Conservation (phyloP, 495 filamentous ascomycete genomes). For the Lepidopterella palustris region DNA sequence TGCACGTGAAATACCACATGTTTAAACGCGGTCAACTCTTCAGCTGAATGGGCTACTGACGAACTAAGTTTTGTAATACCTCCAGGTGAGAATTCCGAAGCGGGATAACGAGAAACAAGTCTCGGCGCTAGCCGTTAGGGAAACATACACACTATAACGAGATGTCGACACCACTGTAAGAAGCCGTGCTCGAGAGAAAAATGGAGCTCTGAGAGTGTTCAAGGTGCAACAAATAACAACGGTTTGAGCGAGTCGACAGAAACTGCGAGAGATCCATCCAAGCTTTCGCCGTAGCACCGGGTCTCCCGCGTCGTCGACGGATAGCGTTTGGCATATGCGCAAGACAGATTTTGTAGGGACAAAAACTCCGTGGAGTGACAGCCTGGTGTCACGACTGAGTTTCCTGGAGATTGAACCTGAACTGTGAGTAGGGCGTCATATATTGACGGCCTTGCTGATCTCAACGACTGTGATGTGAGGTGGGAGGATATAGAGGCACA, state of each 20-base stretch:
- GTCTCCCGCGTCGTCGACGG: not conserved
- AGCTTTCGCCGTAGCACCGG: not conserved
- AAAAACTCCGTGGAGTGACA: not conserved
- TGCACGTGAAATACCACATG: not conserved
- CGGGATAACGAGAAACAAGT: too few species aligned
- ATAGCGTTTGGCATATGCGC: not conserved
- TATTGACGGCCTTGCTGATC: not conserved
- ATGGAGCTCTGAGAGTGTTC: not conserved
- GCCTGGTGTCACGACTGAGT: not conserved
- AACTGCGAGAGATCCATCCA: not conserved
- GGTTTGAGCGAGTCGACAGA: not conserved
- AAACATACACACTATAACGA: too few species aligned
- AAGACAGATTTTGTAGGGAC: slow-evolving; percentile 5
- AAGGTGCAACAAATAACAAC: not conserved
- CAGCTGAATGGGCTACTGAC: not conserved
- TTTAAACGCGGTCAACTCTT: not conserved
- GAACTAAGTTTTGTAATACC: not conserved
- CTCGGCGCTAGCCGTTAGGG: too few species aligned
- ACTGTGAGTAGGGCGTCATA: not conserved
- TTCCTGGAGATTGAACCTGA: not conserved
- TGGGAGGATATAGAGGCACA: not conserved
- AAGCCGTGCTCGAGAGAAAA: not conserved
- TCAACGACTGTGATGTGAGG: not conserved
- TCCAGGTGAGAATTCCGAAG: not conserved
- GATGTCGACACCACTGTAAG: too few species aligned